Evolutionary conservation across 148 eudicot genomes (phyloP).

Genomic region (Chenopodium berlandieri): DNA sequence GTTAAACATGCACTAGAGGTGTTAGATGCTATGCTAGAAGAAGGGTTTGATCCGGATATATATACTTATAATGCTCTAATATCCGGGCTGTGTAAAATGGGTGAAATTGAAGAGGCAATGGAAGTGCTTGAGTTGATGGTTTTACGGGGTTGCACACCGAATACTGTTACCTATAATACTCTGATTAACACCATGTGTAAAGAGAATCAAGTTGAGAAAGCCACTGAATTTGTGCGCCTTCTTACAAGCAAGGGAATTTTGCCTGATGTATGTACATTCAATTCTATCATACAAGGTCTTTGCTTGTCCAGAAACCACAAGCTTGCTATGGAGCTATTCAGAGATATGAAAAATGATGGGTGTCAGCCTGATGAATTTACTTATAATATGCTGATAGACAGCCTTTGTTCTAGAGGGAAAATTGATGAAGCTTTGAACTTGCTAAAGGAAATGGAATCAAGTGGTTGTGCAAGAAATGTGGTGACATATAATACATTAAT

Average conservation of each 20-base stretch:
- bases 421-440: constrained; percentile 61
- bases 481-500: constrained; percentile 80
- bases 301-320: constrained; percentile 61
- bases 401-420: constrained; percentile 63
- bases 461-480: constrained; percentile 77
- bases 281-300: constrained; percentile 91
- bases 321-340: constrained; percentile 62
- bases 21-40: constrained; percentile 80
- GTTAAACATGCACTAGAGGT: constrained; percentile 76
- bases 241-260: constrained; percentile 65
- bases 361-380: constrained; percentile 93
- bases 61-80: constrained; percentile 73
- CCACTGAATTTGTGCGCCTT: constrained; percentile 64
- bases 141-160: constrained; percentile 68
- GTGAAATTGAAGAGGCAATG: constrained; percentile 77
- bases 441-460: constrained; percentile 86
- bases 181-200: constrained; percentile 82
- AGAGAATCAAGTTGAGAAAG: constrained; percentile 79
- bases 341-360: constrained; percentile 77
- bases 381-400: constrained; percentile 79
- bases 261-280: constrained; percentile 88
- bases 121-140: constrained; percentile 86
- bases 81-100: constrained; percentile 73
- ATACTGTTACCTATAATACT: constrained; percentile 76
- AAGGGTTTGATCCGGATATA: constrained; percentile 85